Base-by-base conservation (phyloP, 768 basidiomycete genomes). In the Hypholoma sublateritium region DNA sequence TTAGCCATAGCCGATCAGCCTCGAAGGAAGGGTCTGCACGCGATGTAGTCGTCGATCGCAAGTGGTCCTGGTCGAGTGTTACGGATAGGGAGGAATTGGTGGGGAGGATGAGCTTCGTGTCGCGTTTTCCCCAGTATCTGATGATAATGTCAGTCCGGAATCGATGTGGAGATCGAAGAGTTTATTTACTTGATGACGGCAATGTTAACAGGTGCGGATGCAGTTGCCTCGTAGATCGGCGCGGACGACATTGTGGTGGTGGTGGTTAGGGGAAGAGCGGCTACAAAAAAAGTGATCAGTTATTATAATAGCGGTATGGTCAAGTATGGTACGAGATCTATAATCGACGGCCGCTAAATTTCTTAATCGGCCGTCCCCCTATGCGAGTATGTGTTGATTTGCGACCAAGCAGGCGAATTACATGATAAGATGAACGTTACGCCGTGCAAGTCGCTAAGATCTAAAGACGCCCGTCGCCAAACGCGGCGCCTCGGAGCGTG, bases 81-180 rank as follows among this genome's bases (percentile, higher is more conserved):
- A 98, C 92, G 6, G 95, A 98, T n/a, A 99, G 84, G 9, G 96
- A 98, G 0, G 94, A 93, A 75, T 99, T 99, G 61, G 95, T 98
- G 43, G 97, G 97, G 56, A 99, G 79, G 70, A 98, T 98, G 61
- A 98, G 85, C 64, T 87, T 83, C 3, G 93, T 95, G 74, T 98
- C 91, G 59, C 97, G 91, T 74, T 99, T 99, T 61, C 97, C 97
- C 97, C 97, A 99, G 80, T 98, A 98, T 71, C 91, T 95, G 57
- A 41, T 16, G 34, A 44, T 4, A 47, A 51, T 36, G 39, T 54
- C 41, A 48, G 17, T 21, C 19, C 36, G 21, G 42, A 45, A 44
- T n/a, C 19, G 39, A 19, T 22, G 43, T 32, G 16, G n/a, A 57
- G 37, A n/a, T 34, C 8, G 13, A 39, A 42, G 60, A 25, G 53